Base-by-base conservation (phyloP, 1,284 basidiomycete genomes). In the Ceratobasidium sp. region DNA sequence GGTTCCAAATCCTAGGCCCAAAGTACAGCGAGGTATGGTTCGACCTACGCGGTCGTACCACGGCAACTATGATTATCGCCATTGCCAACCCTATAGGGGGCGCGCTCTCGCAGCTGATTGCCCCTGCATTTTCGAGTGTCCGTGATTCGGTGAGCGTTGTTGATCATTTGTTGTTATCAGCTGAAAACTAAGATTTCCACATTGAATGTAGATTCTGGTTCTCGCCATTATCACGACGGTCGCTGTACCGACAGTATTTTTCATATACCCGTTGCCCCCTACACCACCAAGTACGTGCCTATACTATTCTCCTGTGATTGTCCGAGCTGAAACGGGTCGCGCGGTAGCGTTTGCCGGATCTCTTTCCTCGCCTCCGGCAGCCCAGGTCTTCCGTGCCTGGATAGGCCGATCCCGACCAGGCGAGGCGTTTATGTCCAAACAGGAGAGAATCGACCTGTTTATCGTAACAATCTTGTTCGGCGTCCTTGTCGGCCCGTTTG, bases 21-120 rank as follows among this genome's bases (percentile, higher is more conserved):
- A 89, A 86, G 71, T 93, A 89, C 79, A 92, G 91, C 0, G 90
- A 93, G 77, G 83, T 83, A 34, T 93, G 92, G 92, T 93, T 93
- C 76, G 86, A 90, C 75, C 80, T 92, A 52, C 83, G 85, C 72
- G 86, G 89, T 21, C 84, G 92, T 55, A 92, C 89, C 5, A 92
- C 92, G 0, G 90, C 89, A 16, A 93, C 92, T 1, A 93, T 92
- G 91, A 77, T 91, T 34, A 82, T 92, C 69, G 86, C 91, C n/a
- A 84, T 93, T 39, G 84, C 91, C 89, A 74, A 69, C 32, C 90
- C 90, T 0, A 76, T 92, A 43, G 82, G 82, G 3, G 76, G 84
- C 32, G 90, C 89, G 4, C 72, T 93, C 0, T 90, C 88, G 0
- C 90, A 92, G 77, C 78, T 93, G 1, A 80, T 93, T 12, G 87